A percentile compares a stretch with the other conserved stretches of the same genome.
Conservation (phyloP, 2,329 filamentous ascomycete species). For the Dothidotthia symphoricarpi region DNA sequence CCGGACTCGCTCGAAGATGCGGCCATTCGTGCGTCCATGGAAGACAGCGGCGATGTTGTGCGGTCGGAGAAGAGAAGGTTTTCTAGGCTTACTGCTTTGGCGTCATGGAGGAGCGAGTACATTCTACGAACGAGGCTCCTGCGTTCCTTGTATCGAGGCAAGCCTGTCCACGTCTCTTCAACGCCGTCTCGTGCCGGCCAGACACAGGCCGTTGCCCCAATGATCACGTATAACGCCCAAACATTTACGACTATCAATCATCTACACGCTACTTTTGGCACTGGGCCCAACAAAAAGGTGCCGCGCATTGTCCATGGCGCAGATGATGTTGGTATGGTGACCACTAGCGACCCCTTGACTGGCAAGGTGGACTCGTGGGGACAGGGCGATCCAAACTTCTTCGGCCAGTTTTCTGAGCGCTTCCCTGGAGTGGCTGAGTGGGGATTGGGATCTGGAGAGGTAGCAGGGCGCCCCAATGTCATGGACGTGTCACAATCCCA, state of each 20-base stretch:
- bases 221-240: constrained; percentile 83
- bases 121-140: constrained; percentile 81
- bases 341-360: constrained; percentile 73
- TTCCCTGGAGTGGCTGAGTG: constrained; percentile 72
- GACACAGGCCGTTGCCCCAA: constrained; percentile 67
- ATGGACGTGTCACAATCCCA: constrained; percentile 89
- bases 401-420: constrained; percentile 75
- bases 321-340: constrained; percentile 73
- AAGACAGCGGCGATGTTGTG: constrained; percentile 45
- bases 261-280: constrained; percentile 73
- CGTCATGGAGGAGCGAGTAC: constrained; percentile 97
- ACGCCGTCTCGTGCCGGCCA: constrained; percentile 55
- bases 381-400: constrained; percentile 69
- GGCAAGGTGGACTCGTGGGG: constrained; percentile 83
- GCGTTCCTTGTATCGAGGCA: constrained; percentile 77
- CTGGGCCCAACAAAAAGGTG: constrained; percentile 64
- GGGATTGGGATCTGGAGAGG: constrained; percentile 73
- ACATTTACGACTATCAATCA: constrained; percentile 76
- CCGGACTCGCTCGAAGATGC: constrained; percentile 56
- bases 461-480: constrained; percentile 74
- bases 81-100: constrained; percentile 73
- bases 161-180: constrained; percentile 61
- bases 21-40: constrained; percentile 46
- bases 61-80: constrained; percentile 77
- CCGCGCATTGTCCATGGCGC: constrained; percentile 82